Conservation (phyloP, 2,329 filamentous ascomycete species). For the Calonectria ilicicola region DNA sequence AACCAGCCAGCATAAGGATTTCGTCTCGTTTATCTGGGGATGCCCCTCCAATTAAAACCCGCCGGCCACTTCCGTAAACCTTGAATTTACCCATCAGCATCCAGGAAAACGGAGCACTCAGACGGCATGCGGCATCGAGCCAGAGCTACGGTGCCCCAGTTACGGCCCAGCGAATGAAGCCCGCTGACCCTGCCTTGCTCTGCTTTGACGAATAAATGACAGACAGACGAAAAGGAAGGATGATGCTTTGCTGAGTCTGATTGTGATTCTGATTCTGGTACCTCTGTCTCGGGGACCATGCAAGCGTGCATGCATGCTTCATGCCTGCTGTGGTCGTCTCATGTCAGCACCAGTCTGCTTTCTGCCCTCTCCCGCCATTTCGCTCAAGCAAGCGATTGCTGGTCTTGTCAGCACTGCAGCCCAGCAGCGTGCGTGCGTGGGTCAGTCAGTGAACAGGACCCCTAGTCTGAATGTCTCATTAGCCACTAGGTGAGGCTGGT, state of each 20-base stretch:
- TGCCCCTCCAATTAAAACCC: conserved; percentile 7
- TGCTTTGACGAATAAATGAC: neutral
- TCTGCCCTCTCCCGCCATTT: conserved; percentile 13
- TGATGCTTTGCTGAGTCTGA: neutral
- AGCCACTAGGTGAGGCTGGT: conserved; percentile 15
- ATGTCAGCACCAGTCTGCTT: conserved; percentile 25
- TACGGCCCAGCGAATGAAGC: neutral
- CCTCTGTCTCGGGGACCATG: conserved; percentile 10
- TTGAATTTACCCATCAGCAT: neutral
- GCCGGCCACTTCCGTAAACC: conserved; percentile 1
- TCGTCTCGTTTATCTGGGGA: conserved; percentile 5
- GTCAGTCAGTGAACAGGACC: conserved; percentile 8
- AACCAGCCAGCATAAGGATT: neutral
- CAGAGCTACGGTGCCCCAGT: neutral
- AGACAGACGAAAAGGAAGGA: neutral
- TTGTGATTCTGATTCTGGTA: conserved; percentile 31
- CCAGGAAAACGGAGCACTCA: neutral
- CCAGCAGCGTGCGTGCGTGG: neutral
- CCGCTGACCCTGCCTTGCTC: neutral
- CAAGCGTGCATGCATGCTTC: neutral
- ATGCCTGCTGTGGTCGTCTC: conserved; percentile 4
- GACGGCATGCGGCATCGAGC: neutral
- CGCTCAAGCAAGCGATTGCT: neutral
- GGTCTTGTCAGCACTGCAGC: neutral
- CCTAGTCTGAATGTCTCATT: neutral